Base-by-base conservation (phyloP, 2,329 filamentous ascomycete species). In the Phaeosphaeriaceae sp. region DNA sequence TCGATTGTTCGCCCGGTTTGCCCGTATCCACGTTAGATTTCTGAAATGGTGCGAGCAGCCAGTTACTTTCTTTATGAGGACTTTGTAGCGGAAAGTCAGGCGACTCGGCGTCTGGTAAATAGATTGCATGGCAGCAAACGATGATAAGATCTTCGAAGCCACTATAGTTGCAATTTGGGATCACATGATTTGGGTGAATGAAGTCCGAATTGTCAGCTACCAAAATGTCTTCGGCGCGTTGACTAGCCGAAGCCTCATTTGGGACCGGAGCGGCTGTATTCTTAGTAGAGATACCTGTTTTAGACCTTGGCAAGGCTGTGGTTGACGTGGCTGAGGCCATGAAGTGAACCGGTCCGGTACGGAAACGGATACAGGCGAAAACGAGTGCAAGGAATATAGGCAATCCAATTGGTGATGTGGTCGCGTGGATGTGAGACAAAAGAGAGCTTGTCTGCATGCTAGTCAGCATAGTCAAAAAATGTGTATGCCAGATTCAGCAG, bases 111-210 rank as follows among this genome's bases (percentile, higher is more conserved):
- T 68, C 63, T 9, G 70, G 68, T 13, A 67, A 56, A 80, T 88
- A 95, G 49, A 93, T 90, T 21, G 85, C 89, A 74, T 96, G 91
- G 70, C 91, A 92, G 77, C 90, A 94, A 42, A 95, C 87, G 39
- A 95, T 76, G 42, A 95, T 83, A 9, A 95, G 80, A 56, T 89
- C 64, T 12, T 71, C 65, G 15, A 64, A 54, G 3, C 56, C 56
- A 2, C 53, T 48, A 50, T 70, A 70, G 35, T 53, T 67, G 21
- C 46, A 58, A 6, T 56, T 54, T 9, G 65, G 64, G 16, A 65
- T 59, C 16, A 60, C 62, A 50, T 70, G 68, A 29, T 64, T 57
- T 17, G 68, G 68, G 37, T 68, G 64, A 13, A 48, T 43, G 34
- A 68, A 72, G 43, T 61, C 43, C 5, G 51, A 45, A 35, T 64